A percentile compares a stretch with the other conserved stretches of the same genome.
These are phyloP conservation scores for Penicillium palitans DNA, from an alignment of 2,329 filamentous ascomycete genomes.

Conservation along the genomic window DNA sequence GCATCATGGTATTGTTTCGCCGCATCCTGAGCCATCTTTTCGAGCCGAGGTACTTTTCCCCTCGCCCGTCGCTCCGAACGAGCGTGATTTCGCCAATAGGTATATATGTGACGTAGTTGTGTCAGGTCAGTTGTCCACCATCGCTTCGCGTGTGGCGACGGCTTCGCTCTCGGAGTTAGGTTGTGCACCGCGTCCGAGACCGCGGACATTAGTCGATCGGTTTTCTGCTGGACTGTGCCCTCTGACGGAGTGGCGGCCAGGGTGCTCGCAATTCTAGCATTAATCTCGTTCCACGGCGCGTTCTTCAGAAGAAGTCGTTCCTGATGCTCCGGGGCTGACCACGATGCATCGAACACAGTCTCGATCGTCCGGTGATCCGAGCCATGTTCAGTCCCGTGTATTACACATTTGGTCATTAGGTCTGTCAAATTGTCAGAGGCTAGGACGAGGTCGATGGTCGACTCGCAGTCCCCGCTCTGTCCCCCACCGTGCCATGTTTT, in stretches of 20 bases:
- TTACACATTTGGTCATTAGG: slow-evolving; percentile 17
- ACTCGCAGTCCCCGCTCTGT: slow-evolving; percentile 21
- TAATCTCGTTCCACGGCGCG: slow-evolving; percentile 24
- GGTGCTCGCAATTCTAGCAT: slow-evolving; percentile 16
- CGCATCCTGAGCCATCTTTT: slow-evolving; percentile 22
- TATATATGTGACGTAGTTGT: slow-evolving; percentile 17
- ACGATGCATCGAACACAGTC: slow-evolving; percentile 30
- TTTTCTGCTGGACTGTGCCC: slow-evolving; percentile 13
- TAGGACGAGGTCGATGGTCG: slow-evolving; percentile 22
- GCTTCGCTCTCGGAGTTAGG: no score
- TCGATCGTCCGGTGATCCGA: slow-evolving; percentile 37
- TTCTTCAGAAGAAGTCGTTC: slow-evolving; percentile 26
- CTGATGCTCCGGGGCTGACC: slow-evolving; percentile 12
- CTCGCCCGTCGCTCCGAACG: slow-evolving; percentile 15
- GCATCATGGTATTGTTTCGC: slow-evolving; percentile 23
- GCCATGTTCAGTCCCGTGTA: slow-evolving; percentile 21
- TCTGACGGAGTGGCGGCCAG: slow-evolving; percentile 12
- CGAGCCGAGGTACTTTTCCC: slow-evolving; percentile 24
- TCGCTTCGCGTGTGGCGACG: slow-evolving; percentile 12
- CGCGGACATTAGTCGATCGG: no score
- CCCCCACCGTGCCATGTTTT: slow-evolving; percentile 37
- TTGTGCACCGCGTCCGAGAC: no score
- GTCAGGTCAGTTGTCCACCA: slow-evolving; percentile 27
- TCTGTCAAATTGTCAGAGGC: slow-evolving; percentile 20
- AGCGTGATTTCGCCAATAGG: slow-evolving; percentile 17